Base-by-base conservation (phyloP, 2,329 filamentous ascomycete species). In the Chrysoporthe deuterocubensis region DNA sequence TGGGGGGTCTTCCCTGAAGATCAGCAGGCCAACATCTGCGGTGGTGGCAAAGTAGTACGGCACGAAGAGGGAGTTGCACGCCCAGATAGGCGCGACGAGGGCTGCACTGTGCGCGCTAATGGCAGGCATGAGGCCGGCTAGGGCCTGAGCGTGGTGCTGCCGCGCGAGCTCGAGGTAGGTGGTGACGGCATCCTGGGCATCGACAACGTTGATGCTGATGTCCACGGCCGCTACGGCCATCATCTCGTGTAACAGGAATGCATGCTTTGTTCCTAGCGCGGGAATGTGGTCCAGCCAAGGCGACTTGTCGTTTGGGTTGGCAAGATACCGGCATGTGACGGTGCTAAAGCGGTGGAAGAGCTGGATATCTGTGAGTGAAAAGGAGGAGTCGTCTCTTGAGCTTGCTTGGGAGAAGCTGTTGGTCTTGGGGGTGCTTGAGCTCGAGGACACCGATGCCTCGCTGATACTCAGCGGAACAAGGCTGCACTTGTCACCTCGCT, bases 221-320 rank as follows among this genome's bases (percentile, higher is more conserved):
- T 75, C 73, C 21, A 75, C 52, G 34, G 73, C 74, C 2, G 73
- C 69, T 9, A 74, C 61, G 4, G 71, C 73, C 40, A 74, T 71
- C 34, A 74, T 46, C 60, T 74, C 68, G 54, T 75, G 74, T 18
- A 75, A 66, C 9, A 75, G 71, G 57, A 71, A 75, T 1, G 67
- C 70, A 50, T 73, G 60, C 46, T 66, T 44, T 62, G 71, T 71
- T 8, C 73, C 73, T 40, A 75, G 64, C 11, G 70, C 70, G 1
- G 70, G 63, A 9, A 75, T 67, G 18, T 34, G 32, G 34, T 71
- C 71, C 3, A 64, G 66, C 72, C 71, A 75, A 14, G 73, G 70
- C 2, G 63, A 60, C 14, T 65, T 37, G 2, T 69, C 67, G 2
- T 67, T 61, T 21, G 59, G 66, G 63, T 74, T 72, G 16, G 71